Evolutionary conservation across 2,329 filamentous ascomycete genomes (phyloP), one percentile per base, ranked within the genome.

Genomic region (Simplicillium aogashimaense): DNA sequence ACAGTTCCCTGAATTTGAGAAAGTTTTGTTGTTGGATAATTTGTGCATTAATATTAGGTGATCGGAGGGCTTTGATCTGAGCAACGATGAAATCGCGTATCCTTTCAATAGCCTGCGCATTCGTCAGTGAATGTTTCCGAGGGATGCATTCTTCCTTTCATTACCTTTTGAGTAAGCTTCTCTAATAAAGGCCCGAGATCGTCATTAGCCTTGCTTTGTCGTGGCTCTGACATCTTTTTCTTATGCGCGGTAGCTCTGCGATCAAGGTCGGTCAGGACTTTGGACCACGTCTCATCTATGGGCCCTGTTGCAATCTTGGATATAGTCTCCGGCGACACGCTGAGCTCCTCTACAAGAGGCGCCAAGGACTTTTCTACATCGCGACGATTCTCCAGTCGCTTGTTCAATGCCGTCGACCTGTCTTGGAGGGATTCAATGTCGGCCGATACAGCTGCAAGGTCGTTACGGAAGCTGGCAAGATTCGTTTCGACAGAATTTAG

Each of bases 41-140:
- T 57, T 98, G 92, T 3, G 90, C 88, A 58, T 98, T 97, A 59
- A 97, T 95, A 53, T 90, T 92, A 12, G 92, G 92, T 18, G 90
- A 95, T 42, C 92, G 79, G 39, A 98, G 69, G 4, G 89, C 86
- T 61, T 95, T 95, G 58, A 98, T 92, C 58, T 97, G 90, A 13
- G 86, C 77, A 11, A 98, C 92, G 30, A 98, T 72, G 54, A 94
- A 94, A 59, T 98, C 92, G 43, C 94, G 77, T 58, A 97, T 94
- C 42, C 92, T 79, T 61, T 95, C 88, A 20, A 94, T 72, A n/a
- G 89, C 90, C 79, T 84, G 36, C 20, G 13, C 11, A 7, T 15
- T 7, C 29, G 45, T 45, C 34, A 50, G 43, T 32, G 41, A 36
- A 37, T 18, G 42, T 29, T 29, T 43, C 16, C 20, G 5, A 29